phyloP scores from a whole-genome alignment of 352 stramenopile genomes.

The Phytopythium aichiense region DNA sequence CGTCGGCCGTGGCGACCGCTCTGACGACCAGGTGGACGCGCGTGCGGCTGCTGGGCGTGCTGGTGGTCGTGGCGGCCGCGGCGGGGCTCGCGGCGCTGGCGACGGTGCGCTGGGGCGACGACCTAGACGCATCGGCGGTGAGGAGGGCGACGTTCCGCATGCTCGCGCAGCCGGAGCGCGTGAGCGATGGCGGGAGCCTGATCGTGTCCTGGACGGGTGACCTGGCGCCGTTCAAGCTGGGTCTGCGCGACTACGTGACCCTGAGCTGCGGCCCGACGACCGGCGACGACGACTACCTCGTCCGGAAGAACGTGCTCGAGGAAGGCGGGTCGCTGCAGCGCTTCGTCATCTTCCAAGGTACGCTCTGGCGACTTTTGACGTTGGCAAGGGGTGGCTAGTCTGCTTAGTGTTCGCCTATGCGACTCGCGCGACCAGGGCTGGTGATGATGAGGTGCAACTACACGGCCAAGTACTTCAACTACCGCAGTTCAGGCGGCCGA shows the following conservation, averaged over 20 bases:
- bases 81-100: conserved; percentile 6
- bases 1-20: background rate
- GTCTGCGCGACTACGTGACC: conserved; percentile 50
- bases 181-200: conserved; percentile 48
- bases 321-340: conserved; percentile 13
- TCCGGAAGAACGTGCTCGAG: conserved; percentile 31
- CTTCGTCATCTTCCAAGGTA: conserved; percentile 55
- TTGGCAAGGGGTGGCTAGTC: conserved; percentile 1
- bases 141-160: conserved; percentile 18
- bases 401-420: background rate
- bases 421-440: conserved; percentile 14
- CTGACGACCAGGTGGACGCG: background rate
- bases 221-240: conserved; percentile 2
- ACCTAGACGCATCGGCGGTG: background rate
- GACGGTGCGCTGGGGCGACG: conserved; percentile 1
- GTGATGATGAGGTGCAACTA: conserved; percentile 78
- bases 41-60: background rate
- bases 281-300: conserved; percentile 41
- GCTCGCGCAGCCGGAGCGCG: conserved; percentile 25
- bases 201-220: conserved; percentile 41
- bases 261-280: conserved; percentile 55
- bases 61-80: conserved; percentile 1
- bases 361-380: background rate
- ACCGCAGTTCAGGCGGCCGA: conserved; percentile 3
- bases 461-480: conserved; percentile 53